Base-by-base conservation (phyloP, 1,284 basidiomycete species). In the Ganoderma lingzhi region DNA sequence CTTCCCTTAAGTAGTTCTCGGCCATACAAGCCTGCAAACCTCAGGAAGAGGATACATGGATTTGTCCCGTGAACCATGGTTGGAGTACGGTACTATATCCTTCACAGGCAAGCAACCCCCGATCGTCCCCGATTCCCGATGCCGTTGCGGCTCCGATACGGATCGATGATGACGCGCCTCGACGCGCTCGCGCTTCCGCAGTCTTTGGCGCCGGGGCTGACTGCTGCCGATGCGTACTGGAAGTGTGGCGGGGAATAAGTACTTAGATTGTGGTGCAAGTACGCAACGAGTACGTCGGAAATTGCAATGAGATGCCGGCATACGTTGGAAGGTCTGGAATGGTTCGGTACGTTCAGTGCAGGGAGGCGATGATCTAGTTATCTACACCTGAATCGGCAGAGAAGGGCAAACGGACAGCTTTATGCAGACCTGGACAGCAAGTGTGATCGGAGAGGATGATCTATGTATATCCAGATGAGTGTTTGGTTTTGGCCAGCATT, bases 361-460 rank as follows among this genome's bases (percentile, higher is more conserved):
- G 56, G 32, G 56, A 39, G 53, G 53, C 53, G 53, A 19, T 56
- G 53, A 56, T 56, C 53, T 56, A 56, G n/a, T n/a, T 39, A 9
- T 39, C 58, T 51, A 12, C 23, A 51, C 28, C 48, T 51, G 48
- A 51, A 28, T 28, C 48, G 48, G 48, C 48, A 51, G 37, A 35
- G 37, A 59, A 59, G 58, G 58, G 58, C 23, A 59, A n/a, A 17
- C 37, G 58, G 58, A 59, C 58, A 59, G 58, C 35, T 39, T 32
- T 19, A 56, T 59, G 48, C 23, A 51, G 53, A 32, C 59, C 15
- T 28, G 23, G 39, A 41, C 32, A 28, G 59, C 23, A 44, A 32
- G 17, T 51, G 58, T 66, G 68, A 70, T 70, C 68, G 64, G 68
- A 39, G 39, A 9, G 6, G 23, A n/a, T 55, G 62, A 70, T 70